Conservation (phyloP, 352 stramenopile species). For the Phytopythium helicoides region DNA sequence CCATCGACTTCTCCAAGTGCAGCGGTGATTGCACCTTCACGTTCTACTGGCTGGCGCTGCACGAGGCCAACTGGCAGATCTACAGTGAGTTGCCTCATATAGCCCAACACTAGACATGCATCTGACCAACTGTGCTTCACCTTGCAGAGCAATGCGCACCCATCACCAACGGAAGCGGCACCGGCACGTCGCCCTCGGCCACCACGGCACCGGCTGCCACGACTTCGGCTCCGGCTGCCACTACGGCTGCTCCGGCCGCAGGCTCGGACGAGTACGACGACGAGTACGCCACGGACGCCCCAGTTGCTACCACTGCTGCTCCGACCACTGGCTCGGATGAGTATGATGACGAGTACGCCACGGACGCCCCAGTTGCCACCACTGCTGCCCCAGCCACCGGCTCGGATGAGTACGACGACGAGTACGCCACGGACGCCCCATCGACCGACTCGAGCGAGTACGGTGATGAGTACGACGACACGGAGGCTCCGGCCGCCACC, state of each 20-base stretch:
- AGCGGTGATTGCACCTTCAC: constrained; percentile 44
- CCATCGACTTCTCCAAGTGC: constrained; percentile 48
- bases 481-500: background rate
- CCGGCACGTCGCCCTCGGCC: constrained; percentile 6
- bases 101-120: background rate
- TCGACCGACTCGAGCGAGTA: background rate
- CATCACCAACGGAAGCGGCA: constrained; percentile 28
- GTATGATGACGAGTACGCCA: background rate
- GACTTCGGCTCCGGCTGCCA: constrained; percentile 1
- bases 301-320: constrained; percentile 4
- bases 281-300: constrained; percentile 9
- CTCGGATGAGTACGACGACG: constrained; percentile 7
- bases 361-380: too few species aligned
- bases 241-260: constrained; percentile 3
- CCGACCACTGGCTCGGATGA: background rate
- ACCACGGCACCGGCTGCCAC: constrained; percentile 10
- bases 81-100: constrained; percentile 29
- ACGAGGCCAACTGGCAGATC: constrained; percentile 56
- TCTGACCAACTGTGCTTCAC: background rate
- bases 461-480: background rate
- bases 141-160: constrained; percentile 26
- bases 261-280: constrained; percentile 6
- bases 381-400: constrained; percentile 3
- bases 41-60: constrained; percentile 65
- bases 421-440: constrained; percentile 9